These are phyloP conservation scores for Trichosporon ovoides DNA, from an alignment of 1,284 basidiomycete species.

Conservation along the genomic window DNA sequence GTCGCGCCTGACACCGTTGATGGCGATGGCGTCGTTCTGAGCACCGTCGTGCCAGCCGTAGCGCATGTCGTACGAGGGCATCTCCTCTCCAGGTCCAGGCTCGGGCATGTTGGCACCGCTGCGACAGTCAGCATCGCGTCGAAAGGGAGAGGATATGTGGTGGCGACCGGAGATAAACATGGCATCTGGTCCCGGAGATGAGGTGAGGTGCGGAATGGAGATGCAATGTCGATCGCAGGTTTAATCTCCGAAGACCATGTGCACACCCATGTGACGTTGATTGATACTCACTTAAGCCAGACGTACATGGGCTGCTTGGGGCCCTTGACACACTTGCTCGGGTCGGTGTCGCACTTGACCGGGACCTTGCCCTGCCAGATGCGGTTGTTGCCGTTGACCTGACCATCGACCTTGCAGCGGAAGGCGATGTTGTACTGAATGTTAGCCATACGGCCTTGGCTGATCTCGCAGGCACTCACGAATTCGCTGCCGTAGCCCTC, in stretches of 20 bases:
- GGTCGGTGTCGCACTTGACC: slow-evolving; percentile 30
- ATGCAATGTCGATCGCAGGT: background rate
- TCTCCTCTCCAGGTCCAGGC: background rate
- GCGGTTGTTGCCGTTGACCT: slow-evolving; percentile 20
- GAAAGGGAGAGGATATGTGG: too few species aligned
- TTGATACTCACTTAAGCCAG: slow-evolving; percentile 10
- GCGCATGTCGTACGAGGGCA: slow-evolving; percentile 4
- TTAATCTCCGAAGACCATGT: background rate
- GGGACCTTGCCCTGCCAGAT: slow-evolving; percentile 50
- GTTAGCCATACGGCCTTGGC: too few species aligned
- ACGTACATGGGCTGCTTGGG: slow-evolving; percentile 23
- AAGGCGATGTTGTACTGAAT: slow-evolving; percentile 69
- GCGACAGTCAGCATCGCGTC: background rate
- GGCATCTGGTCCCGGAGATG: too few species aligned
- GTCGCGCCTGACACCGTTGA: background rate
- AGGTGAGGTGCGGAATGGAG: too few species aligned
- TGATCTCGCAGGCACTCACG: slow-evolving; percentile 16
- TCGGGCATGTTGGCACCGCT: slow-evolving; percentile 14
- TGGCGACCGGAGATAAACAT: too few species aligned
- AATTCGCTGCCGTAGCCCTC: slow-evolving; percentile 20
- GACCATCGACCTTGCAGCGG: slow-evolving; percentile 61
- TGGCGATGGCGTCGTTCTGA: slow-evolving; percentile 11
- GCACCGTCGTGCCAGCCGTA: slow-evolving; percentile 18
- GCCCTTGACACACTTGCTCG: slow-evolving; percentile 34
- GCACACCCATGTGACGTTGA: background rate